Evolutionary conservation across 768 basidiomycete genomes (phyloP).

Genomic region (Phylloporus sp.): DNA sequence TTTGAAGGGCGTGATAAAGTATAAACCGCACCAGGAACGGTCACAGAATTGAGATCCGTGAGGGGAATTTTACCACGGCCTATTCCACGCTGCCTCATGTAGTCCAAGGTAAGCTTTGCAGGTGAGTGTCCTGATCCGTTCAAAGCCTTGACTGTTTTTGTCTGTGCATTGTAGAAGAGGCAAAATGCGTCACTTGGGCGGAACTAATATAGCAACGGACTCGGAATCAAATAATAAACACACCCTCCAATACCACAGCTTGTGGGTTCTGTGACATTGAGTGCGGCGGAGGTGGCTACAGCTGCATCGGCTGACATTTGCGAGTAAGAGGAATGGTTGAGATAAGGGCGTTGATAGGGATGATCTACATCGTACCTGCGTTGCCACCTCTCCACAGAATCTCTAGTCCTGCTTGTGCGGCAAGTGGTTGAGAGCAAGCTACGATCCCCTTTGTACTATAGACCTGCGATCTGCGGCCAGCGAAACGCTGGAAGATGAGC

Average conservation of each 20-base stretch:
- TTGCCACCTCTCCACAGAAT: conserved; percentile 92
- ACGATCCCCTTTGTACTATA: conserved; percentile 87
- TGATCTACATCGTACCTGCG: conserved; percentile 60
- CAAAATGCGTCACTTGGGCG: conserved; percentile 77
- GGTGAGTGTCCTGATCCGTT: conserved; percentile 94
- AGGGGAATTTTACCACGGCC: conserved; percentile 65
- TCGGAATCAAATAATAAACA: conserved; percentile 14
- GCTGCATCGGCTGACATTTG: conserved; percentile 74
- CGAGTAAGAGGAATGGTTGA: background rate
- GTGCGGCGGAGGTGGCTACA: conserved; percentile 85
- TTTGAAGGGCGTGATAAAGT: background rate
- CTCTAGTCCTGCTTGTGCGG: conserved; percentile 87
- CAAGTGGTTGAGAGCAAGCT: conserved; percentile 85
- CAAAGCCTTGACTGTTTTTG: conserved; percentile 77
- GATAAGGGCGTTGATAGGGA: background rate
- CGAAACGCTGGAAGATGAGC: conserved; percentile 60
- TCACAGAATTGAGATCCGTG: conserved; percentile 85
- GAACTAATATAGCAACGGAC: conserved; percentile 13
- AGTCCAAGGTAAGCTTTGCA: conserved; percentile 67
- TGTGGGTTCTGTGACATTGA: conserved; percentile 88
- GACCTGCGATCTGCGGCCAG: conserved; percentile 81
- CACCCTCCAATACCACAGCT: conserved; percentile 92
- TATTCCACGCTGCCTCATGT: conserved; percentile 65
- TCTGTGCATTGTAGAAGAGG: conserved; percentile 82
- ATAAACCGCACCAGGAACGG: conserved; percentile 58